phyloP scores from a whole-genome alignment of 352 stramenopile species.

The Phytophthora cryptogea region DNA sequence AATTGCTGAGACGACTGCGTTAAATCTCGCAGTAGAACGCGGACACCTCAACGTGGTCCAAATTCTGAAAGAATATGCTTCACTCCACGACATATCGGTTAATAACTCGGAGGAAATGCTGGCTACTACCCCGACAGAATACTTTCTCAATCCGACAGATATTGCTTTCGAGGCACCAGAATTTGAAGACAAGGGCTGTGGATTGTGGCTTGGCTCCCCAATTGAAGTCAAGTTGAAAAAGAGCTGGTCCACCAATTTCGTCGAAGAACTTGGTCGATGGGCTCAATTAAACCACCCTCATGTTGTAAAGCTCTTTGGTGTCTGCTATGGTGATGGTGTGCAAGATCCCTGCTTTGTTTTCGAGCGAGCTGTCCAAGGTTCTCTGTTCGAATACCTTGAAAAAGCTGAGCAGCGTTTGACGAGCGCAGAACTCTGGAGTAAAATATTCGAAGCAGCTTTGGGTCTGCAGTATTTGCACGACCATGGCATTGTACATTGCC shows the following conservation, averaged over 20 bases:
- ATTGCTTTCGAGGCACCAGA: too few species aligned
- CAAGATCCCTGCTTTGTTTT: constrained; percentile 19
- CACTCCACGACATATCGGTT: too few species aligned
- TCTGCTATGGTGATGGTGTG: not conserved
- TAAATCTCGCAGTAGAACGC: constrained; percentile 1
- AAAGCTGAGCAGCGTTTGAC: not conserved
- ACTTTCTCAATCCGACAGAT: too few species aligned
- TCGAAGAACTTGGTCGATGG: constrained; percentile 19
- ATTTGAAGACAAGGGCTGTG: not conserved
- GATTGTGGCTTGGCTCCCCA: constrained; percentile 9
- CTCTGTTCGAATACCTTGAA: constrained; percentile 1
- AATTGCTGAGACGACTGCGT: not conserved
- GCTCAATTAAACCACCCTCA: constrained; percentile 26
- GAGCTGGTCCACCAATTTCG: constrained; percentile 1
- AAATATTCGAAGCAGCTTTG: constrained; percentile 27
- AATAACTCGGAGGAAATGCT: too few species aligned
- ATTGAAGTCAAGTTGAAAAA: constrained; percentile 11
- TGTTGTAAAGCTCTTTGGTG: constrained; percentile 31
- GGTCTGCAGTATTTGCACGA: constrained; percentile 39
- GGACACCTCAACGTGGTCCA: not conserved
- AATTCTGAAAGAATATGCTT: not conserved
- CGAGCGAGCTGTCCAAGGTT: constrained; percentile 3
- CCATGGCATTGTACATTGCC: constrained; percentile 20
- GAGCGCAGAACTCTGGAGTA: constrained; percentile 7
- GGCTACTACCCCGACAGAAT: too few species aligned